Conservation (phyloP, 495 filamentous ascomycete species). For the Filosporella fistucella region DNA sequence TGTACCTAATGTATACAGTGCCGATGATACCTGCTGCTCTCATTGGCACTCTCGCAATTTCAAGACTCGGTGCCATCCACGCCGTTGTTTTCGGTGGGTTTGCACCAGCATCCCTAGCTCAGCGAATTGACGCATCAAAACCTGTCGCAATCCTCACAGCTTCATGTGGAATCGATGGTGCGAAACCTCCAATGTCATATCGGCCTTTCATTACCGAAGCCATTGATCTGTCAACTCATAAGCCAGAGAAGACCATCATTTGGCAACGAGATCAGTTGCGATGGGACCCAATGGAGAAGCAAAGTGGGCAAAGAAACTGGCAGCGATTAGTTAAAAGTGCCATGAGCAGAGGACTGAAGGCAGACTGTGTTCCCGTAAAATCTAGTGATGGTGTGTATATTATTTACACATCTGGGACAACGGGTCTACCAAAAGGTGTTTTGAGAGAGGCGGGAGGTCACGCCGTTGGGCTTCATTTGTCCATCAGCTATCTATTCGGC, state of each 20-base stretch:
- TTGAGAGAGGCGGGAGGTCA: conserved; percentile 80
- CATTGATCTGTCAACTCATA: conserved; percentile 48
- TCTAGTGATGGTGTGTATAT: conserved; percentile 80
- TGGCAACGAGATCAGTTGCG: conserved; percentile 74
- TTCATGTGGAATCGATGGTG: conserved; percentile 87
- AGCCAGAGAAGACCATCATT: conserved; percentile 63
- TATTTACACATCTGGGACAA: conserved; percentile 85
- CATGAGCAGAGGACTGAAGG: conserved; percentile 55
- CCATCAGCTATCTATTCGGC: conserved; percentile 73
- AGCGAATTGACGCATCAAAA: conserved; percentile 79
- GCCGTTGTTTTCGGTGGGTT: conserved; percentile 93
- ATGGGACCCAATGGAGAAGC: conserved; percentile 63
- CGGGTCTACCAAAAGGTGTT: conserved; percentile 85
- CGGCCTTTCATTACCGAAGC: conserved; percentile 68
- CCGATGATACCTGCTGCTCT: conserved; percentile 92
- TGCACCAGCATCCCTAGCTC: conserved; percentile 72
- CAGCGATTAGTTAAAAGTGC: conserved; percentile 68
- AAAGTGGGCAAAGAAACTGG: conserved; percentile 72
- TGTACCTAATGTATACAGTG: conserved; percentile 47
- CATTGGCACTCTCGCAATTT: conserved; percentile 77
- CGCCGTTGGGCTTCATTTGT: conserved; percentile 77
- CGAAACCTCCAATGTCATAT: conserved; percentile 69
- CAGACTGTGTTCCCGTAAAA: conserved; percentile 68
- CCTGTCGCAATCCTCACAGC: conserved; percentile 79
- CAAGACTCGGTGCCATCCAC: conserved; percentile 82